phyloP scores from a whole-genome alignment of 352 stramenopile species.

The Phytophthora sp. region DNA sequence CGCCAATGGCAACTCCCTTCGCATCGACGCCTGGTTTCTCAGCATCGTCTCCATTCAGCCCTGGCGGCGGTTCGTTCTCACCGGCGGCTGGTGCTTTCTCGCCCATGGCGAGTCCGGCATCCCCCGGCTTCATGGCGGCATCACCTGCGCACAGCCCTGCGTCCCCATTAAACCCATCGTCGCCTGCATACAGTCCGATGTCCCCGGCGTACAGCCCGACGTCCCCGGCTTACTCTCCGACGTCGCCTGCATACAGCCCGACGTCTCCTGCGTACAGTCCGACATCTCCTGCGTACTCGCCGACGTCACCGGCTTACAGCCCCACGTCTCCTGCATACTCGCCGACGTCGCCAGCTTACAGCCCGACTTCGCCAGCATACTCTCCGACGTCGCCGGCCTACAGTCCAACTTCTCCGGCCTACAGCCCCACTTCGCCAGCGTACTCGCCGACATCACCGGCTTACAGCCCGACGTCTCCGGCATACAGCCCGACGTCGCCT shows the following conservation, averaged over 20 bases:
- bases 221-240: conserved; percentile 80
- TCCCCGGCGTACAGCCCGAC: conserved; percentile 89
- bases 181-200: conserved; percentile 89
- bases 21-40: conserved; percentile 87
- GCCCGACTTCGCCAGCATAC: conserved; percentile 74
- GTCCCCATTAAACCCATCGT: conserved; percentile 76
- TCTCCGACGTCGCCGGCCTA: conserved; percentile 73
- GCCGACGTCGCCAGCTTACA: conserved; percentile 85
- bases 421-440: conserved; percentile 77
- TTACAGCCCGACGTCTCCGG: conserved; percentile 67
- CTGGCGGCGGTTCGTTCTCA: conserved; percentile 87
- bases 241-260: conserved; percentile 81
- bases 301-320: conserved; percentile 81
- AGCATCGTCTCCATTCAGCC: conserved; percentile 89
- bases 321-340: conserved; percentile 84
- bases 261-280: conserved; percentile 81
- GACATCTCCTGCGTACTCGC: conserved; percentile 71
- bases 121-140: conserved; percentile 74
- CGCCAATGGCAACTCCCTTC: conserved; percentile 87
- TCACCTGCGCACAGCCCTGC: conserved; percentile 79
- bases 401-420: conserved; percentile 79
- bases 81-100: conserved; percentile 88
- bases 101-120: conserved; percentile 82
- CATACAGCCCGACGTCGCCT: conserved; percentile 78
- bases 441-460: conserved; percentile 82